Evolutionary conservation across 805 yeast genomes (phyloP).

Genomic region (Saccharomycopsis fodiens): DNA sequence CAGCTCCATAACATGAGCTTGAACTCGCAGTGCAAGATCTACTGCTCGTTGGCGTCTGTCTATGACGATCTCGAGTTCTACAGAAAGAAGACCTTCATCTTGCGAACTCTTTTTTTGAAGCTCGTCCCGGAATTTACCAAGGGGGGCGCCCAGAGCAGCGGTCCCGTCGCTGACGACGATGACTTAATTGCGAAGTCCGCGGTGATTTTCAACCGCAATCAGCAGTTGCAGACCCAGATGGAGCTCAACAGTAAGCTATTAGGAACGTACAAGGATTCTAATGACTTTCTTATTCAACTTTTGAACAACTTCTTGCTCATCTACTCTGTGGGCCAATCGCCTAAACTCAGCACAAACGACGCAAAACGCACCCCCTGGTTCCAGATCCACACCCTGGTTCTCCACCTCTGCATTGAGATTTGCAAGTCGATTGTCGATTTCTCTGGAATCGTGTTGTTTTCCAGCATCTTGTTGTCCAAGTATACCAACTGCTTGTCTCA

Average conservation of each 20-base stretch:
- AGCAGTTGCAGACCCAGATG: slow-evolving; percentile 19
- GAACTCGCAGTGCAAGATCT: slow-evolving; percentile 51
- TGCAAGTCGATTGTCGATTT: slow-evolving; percentile 45
- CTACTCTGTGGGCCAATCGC: slow-evolving; percentile 44
- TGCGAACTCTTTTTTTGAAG: slow-evolving; percentile 55
- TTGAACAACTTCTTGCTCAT: slow-evolving; percentile 41
- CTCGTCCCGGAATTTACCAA: slow-evolving; percentile 35
- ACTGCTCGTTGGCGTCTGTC: slow-evolving; percentile 56
- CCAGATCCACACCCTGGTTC: slow-evolving; percentile 46
- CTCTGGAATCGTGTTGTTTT: slow-evolving; percentile 37
- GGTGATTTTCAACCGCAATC: slow-evolving; percentile 15
- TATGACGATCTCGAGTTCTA: slow-evolving; percentile 52
- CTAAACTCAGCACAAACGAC: slow-evolving; percentile 26
- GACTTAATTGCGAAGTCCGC: slow-evolving; percentile 12
- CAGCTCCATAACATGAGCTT: slow-evolving; percentile 39
- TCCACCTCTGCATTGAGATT: slow-evolving; percentile 44
- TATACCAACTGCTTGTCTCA: slow-evolving; percentile 46
- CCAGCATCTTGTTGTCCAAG: slow-evolving; percentile 47
- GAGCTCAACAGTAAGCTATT: slow-evolving; percentile 17
- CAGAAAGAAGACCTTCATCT: slow-evolving; percentile 63
- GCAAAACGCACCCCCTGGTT: slow-evolving; percentile 41
- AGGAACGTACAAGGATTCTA: not conserved
- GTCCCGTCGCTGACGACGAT: slow-evolving; percentile 11
- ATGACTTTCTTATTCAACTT: slow-evolving; percentile 25
- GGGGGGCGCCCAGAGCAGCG: slow-evolving; percentile 6